These are phyloP conservation scores for Quercus phellos DNA, from an alignment of 331 rosid species.

Conservation along the genomic window DNA sequence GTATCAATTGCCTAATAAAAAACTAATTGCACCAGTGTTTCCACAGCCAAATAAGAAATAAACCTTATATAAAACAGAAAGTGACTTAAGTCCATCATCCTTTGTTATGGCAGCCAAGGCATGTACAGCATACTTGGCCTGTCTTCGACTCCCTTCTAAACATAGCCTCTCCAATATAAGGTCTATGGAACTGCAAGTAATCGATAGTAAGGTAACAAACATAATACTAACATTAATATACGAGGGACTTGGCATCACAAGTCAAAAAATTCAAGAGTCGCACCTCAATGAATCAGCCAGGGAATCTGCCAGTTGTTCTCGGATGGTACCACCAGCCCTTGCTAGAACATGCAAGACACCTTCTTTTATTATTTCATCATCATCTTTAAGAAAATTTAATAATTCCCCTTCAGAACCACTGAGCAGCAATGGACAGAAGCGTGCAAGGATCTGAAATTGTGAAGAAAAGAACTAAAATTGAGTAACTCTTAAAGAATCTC, in stretches of 20 bases:
- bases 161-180: conserved; percentile 83
- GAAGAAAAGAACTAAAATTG: background rate
- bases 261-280: conserved; percentile 9
- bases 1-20: background rate
- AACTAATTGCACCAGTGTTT: background rate
- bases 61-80: conserved; percentile 96
- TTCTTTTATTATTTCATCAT: conserved; percentile 72
- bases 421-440: conserved; percentile 78
- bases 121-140: conserved; percentile 94
- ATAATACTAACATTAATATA: background rate
- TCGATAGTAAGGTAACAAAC: conserved; percentile 27
- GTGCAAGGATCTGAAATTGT: conserved; percentile 77
- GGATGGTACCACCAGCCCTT: conserved; percentile 89
- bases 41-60: background rate
- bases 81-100: conserved; percentile 93
- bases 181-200: conserved; percentile 74
- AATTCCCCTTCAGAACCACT: conserved; percentile 77
- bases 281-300: conserved; percentile 77
- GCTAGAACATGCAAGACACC: conserved; percentile 77
- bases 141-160: conserved; percentile 89
- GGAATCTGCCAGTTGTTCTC: conserved; percentile 70
- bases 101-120: conserved; percentile 93
- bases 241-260: conserved; percentile 13
- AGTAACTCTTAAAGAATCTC: background rate
- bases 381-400: conserved; percentile 72